These are phyloP conservation scores for Elsinoe fawcettii DNA, from an alignment of 2,329 filamentous ascomycete genomes.

Conservation along the genomic window DNA sequence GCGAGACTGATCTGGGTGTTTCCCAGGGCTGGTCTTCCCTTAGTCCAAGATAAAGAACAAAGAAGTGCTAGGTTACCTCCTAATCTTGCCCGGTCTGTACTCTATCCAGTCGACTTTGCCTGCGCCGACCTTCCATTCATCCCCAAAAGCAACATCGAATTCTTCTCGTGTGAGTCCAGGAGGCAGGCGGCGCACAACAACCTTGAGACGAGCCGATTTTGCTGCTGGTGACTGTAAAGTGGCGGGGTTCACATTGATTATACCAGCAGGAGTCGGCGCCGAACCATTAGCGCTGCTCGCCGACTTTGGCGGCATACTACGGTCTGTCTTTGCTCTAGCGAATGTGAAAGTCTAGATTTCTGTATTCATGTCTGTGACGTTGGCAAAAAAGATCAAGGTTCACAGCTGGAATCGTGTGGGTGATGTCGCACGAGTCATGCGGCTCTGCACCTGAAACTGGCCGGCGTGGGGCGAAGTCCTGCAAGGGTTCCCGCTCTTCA, in stretches of 20 bases:
- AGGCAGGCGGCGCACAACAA: slow-evolving; percentile 75
- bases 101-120: slow-evolving; percentile 80
- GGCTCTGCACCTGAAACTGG: not conserved
- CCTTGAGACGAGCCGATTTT: slow-evolving; percentile 62
- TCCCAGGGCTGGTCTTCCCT: slow-evolving; percentile 56
- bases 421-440: not conserved
- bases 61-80: slow-evolving; percentile 43
- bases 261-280: slow-evolving; percentile 21
- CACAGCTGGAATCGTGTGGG: not conserved
- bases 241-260: slow-evolving; percentile 27
- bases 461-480: not conserved
- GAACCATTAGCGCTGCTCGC: not conserved
- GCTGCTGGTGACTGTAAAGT: slow-evolving; percentile 22
- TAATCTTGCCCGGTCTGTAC: slow-evolving; percentile 69
- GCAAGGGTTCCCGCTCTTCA: not conserved
- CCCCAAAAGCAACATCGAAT: slow-evolving; percentile 62
- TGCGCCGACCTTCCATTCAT: slow-evolving; percentile 71
- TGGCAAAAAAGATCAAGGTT: not conserved
- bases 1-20: slow-evolving; percentile 71
- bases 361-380: not conserved
- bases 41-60: slow-evolving; percentile 8
- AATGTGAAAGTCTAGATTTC: not conserved
- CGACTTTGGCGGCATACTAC: not conserved
- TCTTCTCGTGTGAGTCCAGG: slow-evolving; percentile 77
- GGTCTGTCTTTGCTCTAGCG: not conserved